Conservation (phyloP, 352 stramenopile genomes). For the Phytophthora chlamydospora region DNA sequence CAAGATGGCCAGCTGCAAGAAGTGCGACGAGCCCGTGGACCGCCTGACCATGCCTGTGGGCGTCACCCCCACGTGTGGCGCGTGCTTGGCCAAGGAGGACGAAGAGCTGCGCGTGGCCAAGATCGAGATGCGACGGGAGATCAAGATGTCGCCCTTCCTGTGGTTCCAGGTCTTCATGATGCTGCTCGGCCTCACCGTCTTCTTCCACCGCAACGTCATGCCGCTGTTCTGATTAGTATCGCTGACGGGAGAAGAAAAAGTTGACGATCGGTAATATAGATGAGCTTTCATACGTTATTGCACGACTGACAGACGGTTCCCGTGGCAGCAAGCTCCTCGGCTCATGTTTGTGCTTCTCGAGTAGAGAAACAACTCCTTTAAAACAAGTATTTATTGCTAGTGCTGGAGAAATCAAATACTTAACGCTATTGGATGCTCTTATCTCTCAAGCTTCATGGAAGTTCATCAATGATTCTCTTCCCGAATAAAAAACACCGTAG, state of each 20-base stretch:
- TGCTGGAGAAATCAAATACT: no score
- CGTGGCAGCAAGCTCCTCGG: no score
- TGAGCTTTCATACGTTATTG: conserved; percentile 14
- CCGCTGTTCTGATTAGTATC: conserved; percentile 48
- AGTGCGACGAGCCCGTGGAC: conserved; percentile 66
- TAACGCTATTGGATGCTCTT: no score
- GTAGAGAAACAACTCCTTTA: no score
- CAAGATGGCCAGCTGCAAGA: conserved; percentile 71
- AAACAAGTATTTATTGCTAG: no score
- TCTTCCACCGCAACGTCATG: conserved; percentile 76
- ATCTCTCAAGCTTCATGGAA: no score
- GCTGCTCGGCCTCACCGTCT: conserved; percentile 56
- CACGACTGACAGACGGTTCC: not conserved
- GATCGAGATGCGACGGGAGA: conserved; percentile 43
- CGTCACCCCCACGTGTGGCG: conserved; percentile 46
- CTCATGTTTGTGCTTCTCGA: no score
- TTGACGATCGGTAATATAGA: conserved; percentile 16
- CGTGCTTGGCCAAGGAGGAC: conserved; percentile 45
- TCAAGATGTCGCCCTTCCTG: conserved; percentile 73
- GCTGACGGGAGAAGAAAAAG: not conserved
- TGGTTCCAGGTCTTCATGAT: conserved; percentile 76
- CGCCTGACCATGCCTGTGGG: conserved; percentile 38
- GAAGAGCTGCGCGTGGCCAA: conserved; percentile 31
- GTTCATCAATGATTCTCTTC: no score
- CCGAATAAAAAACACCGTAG: no score